A percentile compares a stretch with the other conserved stretches of the same genome.
Evolutionary conservation across 1,284 basidiomycete species (phyloP).

Genomic region (Trametes pubescens): DNA sequence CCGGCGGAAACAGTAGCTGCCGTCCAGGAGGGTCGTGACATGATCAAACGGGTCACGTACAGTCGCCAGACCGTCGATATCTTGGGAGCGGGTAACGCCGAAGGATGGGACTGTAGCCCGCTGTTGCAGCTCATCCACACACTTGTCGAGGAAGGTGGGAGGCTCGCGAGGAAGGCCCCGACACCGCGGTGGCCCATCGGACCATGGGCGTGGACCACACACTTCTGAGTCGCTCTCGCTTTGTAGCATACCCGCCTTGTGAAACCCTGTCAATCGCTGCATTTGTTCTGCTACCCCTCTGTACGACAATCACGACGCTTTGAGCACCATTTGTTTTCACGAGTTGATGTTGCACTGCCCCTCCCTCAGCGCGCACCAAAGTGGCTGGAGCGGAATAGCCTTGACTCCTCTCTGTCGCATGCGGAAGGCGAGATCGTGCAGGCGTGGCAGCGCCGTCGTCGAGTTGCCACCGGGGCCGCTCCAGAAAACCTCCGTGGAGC

Average conservation of each 20-base stretch:
- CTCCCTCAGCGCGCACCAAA: constrained; percentile 82
- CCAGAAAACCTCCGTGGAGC: constrained; percentile 86
- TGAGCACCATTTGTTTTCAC: neutral
- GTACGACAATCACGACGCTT: neutral
- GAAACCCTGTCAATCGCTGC: neutral
- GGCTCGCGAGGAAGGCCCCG: constrained; percentile 8
- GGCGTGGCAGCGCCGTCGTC: constrained; percentile 71
- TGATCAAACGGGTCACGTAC: constrained; percentile 12
- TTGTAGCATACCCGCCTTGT: neutral
- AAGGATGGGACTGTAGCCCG: neutral
- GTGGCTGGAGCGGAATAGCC: constrained; percentile 78
- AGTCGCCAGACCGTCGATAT: constrained; percentile 1
- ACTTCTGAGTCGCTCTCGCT: constrained; percentile 4
- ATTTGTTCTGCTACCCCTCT: neutral
- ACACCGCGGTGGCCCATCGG: constrained; percentile 21
- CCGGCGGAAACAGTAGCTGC: constrained; percentile 8
- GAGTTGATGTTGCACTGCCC: constrained; percentile 58
- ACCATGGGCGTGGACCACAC: constrained; percentile 21
- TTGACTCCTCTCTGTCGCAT: constrained; percentile 72
- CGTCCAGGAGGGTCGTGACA: constrained; percentile 5
- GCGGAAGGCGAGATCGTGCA: constrained; percentile 79
- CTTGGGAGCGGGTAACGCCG: neutral
- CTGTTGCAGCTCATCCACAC: constrained; percentile 9
- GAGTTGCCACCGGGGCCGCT: constrained; percentile 56
- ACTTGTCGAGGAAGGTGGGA: constrained; percentile 6